Evolutionary conservation across 192 early-diverging fungal genomes (phyloP).

Genomic region (Entomortierella beljakovae): DNA sequence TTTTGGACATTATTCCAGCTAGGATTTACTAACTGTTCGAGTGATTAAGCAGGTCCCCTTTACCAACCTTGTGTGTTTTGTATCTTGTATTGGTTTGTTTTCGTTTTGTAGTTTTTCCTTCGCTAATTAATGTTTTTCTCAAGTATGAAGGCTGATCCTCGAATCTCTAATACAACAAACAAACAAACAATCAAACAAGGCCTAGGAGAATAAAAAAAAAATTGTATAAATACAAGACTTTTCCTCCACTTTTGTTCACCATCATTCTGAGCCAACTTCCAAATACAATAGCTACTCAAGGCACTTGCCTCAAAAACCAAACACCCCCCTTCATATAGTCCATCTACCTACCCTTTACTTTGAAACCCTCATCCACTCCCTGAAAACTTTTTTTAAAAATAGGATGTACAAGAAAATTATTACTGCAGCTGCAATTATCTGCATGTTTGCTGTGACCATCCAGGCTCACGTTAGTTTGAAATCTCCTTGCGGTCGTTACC

Average conservation of each 20-base stretch:
- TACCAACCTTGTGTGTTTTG: no score
- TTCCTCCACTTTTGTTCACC: neutral
- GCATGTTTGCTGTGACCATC: constrained; percentile 5
- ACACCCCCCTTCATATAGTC: neutral
- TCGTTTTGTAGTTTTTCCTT: no score
- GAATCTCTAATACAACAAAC: no score
- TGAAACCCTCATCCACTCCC: neutral
- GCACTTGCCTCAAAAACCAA: no score
- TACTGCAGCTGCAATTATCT: neutral
- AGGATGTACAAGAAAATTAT: constrained; percentile 7
- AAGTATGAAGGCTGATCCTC: no score
- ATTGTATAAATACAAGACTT: neutral
- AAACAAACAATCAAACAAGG: no score
- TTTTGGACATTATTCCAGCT: no score
- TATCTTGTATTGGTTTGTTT: no score
- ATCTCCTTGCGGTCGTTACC: constrained; percentile 57
- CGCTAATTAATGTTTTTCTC: no score
- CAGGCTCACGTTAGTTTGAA: constrained; percentile 30
- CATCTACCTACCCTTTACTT: neutral
- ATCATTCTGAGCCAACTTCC: neutral
- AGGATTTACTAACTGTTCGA: no score
- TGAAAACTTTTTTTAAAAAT: neutral
- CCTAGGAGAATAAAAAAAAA: neutral
- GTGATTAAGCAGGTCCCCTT: no score
- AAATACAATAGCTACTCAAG: no score